phyloP scores from a whole-genome alignment of 2,329 filamentous ascomycete species.

The Cytospora chrysosperma region DNA sequence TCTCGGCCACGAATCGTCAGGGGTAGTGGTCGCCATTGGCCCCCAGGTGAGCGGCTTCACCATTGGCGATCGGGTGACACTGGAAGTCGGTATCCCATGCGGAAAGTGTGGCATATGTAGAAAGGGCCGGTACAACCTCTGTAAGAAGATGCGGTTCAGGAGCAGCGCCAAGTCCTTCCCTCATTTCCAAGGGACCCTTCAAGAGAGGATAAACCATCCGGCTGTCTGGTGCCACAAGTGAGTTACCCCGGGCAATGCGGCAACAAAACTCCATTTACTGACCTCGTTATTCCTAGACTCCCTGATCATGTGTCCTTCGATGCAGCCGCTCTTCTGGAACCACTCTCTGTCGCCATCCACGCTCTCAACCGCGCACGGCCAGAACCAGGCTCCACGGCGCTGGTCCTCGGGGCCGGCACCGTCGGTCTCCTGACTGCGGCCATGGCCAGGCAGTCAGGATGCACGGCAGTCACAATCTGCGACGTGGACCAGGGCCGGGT shows the following conservation, averaged over 20 bases:
- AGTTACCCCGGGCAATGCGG: conserved; percentile 25
- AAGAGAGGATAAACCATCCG: conserved; percentile 62
- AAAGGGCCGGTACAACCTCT: conserved; percentile 60
- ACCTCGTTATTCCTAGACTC: conserved; percentile 42
- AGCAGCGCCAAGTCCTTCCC: conserved; percentile 63
- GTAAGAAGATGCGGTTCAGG: conserved; percentile 60
- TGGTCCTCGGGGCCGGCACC: conserved; percentile 66
- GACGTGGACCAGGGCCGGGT: conserved; percentile 61
- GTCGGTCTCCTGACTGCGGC: conserved; percentile 63
- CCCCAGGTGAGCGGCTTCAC: conserved; percentile 51
- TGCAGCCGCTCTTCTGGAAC: conserved; percentile 60
- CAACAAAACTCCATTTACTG: conserved; percentile 14
- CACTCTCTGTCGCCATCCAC: conserved; percentile 61
- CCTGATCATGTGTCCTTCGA: conserved; percentile 59
- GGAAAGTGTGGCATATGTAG: conserved; percentile 51
- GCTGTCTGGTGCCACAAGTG: conserved; percentile 63
- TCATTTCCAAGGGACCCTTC: conserved; percentile 62
- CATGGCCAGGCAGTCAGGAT: conserved; percentile 61
- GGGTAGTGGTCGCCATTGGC: conserved; percentile 56
- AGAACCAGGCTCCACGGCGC: conserved; percentile 52
- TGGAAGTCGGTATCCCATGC: conserved; percentile 57
- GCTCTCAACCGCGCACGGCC: conserved; percentile 56
- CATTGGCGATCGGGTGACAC: conserved; percentile 57
- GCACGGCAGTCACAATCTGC: conserved; percentile 57
- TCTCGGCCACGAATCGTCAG: conserved; percentile 62